These are phyloP conservation scores for Entomortierella chlamydospora DNA, from an alignment of 192 early-diverging fungal genomes.

Conservation along the genomic window DNA sequence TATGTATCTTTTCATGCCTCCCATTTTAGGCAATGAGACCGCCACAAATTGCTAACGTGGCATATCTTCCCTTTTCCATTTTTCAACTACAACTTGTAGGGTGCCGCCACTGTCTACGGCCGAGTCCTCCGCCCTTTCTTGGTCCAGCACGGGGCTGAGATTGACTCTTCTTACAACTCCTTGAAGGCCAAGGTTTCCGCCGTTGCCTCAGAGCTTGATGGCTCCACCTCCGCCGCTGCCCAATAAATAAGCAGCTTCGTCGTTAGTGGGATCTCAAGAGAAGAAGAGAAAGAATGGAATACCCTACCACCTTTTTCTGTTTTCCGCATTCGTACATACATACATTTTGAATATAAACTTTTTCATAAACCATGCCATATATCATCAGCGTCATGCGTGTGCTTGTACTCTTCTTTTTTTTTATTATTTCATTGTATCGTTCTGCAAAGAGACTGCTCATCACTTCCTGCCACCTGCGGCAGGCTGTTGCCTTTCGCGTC, in stretches of 20 bases:
- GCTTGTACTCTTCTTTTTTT: not conserved
- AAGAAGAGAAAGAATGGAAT: not conserved
- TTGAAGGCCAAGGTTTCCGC: constrained; percentile 55
- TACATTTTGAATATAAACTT: not conserved
- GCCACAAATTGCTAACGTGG: constrained; percentile 10
- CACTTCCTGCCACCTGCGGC: constrained; percentile 51
- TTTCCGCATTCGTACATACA: not conserved
- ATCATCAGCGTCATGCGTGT: not conserved
- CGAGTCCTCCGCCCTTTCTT: constrained; percentile 82
- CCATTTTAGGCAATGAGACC: no score
- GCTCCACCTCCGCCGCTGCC: constrained; percentile 23
- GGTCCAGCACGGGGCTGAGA: constrained; percentile 57
- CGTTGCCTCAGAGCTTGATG: constrained; percentile 49
- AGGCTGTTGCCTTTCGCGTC: constrained; percentile 87
- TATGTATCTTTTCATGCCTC: no score
- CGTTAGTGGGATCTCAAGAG: not conserved
- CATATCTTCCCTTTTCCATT: constrained; percentile 15
- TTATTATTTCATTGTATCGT: not conserved
- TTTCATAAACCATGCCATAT: not conserved
- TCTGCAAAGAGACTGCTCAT: not conserved
- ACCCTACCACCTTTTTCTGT: not conserved
- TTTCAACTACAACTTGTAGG: constrained; percentile 51
- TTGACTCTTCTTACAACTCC: constrained; percentile 52
- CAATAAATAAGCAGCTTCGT: constrained; percentile 23
- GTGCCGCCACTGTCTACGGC: constrained; percentile 85